phyloP scores from a whole-genome alignment of 2,329 filamentous ascomycete species.

The Ophiostoma piceae region DNA sequence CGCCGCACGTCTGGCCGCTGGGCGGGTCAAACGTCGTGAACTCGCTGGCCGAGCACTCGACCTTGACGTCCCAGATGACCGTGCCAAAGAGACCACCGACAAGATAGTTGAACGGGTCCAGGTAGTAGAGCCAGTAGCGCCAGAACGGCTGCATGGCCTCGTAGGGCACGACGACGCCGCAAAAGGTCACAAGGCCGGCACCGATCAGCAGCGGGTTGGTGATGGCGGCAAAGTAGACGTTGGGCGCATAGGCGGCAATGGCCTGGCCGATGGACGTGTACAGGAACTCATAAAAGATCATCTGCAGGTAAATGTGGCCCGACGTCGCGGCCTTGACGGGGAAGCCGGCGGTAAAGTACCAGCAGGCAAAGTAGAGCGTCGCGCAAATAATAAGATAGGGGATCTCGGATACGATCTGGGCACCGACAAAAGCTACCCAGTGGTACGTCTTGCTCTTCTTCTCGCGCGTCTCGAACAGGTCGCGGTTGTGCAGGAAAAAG shows the following conservation, averaged over 20 bases:
- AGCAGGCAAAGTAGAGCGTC: constrained; percentile 61
- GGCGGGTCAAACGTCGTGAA: constrained; percentile 61
- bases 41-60: constrained; percentile 66
- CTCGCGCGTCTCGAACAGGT: constrained; percentile 79
- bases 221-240: constrained; percentile 61
- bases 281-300: constrained; percentile 66
- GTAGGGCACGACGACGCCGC: constrained; percentile 56
- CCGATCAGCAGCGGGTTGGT: constrained; percentile 50
- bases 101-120: constrained; percentile 79
- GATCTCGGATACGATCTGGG: constrained; percentile 77
- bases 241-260: constrained; percentile 63
- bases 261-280: constrained; percentile 69
- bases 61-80: constrained; percentile 60
- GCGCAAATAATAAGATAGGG: constrained; percentile 74
- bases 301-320: constrained; percentile 60
- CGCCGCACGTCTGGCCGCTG: constrained; percentile 50
- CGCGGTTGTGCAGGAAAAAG: constrained; percentile 75
- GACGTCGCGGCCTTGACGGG: constrained; percentile 63
- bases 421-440: constrained; percentile 80
- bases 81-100: constrained; percentile 66
- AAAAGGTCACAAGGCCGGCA: constrained; percentile 55
- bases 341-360: constrained; percentile 82
- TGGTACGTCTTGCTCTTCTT: constrained; percentile 77
- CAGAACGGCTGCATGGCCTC: constrained; percentile 62
- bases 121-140: constrained; percentile 70